Conservation (phyloP, 1,284 basidiomycete genomes). For the Boletus sp. region DNA sequence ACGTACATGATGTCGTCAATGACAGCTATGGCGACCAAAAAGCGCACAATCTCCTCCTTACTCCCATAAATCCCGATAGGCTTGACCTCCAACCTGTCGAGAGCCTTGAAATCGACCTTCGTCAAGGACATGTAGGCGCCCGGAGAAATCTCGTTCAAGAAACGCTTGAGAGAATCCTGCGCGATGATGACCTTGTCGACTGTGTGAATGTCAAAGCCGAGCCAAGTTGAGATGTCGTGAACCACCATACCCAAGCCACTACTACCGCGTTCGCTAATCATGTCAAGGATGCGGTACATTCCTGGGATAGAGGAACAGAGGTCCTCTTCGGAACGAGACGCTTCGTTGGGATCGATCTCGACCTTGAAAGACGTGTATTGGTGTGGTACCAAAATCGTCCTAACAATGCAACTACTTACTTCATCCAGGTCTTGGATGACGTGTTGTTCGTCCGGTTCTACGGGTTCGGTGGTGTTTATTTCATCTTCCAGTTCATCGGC, state of each 20-base stretch:
- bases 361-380: constrained; percentile 13
- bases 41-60: constrained; percentile 50
- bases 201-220: constrained; percentile 28
- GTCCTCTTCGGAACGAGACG: constrained; percentile 26
- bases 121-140: constrained; percentile 55
- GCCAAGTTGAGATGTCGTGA: background rate
- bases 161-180: constrained; percentile 48
- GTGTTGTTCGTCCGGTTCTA: constrained; percentile 21
- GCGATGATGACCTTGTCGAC: constrained; percentile 64
- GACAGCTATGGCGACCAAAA: constrained; percentile 42
- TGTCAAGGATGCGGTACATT: constrained; percentile 58
- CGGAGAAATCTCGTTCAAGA: constrained; percentile 51
- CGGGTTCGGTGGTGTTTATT: constrained; percentile 18
- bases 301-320: constrained; percentile 41
- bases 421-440: constrained; percentile 21
- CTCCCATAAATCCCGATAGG: constrained; percentile 61
- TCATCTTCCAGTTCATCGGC: constrained; percentile 24
- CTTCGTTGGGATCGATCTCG: constrained; percentile 19
- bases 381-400: background rate
- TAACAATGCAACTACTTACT: constrained; percentile 8
- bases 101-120: constrained; percentile 53
- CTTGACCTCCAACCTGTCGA: constrained; percentile 48
- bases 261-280: constrained; percentile 54
- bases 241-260: constrained; percentile 52
- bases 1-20: constrained; percentile 46